Conservation (phyloP, 345 rosid species). For the Tarenaya hassleriana region DNA sequence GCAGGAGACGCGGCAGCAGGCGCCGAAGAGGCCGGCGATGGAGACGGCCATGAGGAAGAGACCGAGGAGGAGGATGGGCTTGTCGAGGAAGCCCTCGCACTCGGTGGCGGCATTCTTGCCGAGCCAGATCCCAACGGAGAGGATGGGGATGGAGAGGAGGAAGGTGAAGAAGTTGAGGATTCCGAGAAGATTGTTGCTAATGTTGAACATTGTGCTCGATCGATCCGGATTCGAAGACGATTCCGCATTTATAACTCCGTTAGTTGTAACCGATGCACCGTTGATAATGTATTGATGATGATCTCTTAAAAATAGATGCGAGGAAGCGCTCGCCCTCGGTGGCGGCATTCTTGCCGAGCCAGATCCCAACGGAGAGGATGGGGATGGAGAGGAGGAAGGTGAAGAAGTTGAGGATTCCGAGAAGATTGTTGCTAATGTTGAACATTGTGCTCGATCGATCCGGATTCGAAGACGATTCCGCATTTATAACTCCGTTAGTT, state of each 20-base stretch:
- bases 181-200: constrained; percentile 79
- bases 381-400: constrained; percentile 80
- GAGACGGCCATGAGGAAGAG: constrained; percentile 78
- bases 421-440: constrained; percentile 60
- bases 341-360: constrained; percentile 62
- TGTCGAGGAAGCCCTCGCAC: constrained; percentile 84
- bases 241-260: too few relatives aligned
- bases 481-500: too few relatives aligned
- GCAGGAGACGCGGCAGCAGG: constrained; percentile 81
- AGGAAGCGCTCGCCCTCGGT: constrained; percentile 79
- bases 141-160: constrained; percentile 77
- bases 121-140: constrained; percentile 82
- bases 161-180: constrained; percentile 72
- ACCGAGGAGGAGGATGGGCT: constrained; percentile 70
- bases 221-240: too few relatives aligned
- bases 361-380: constrained; percentile 73
- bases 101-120: constrained; percentile 60
- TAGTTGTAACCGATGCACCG: too few relatives aligned
- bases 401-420: constrained; percentile 71
- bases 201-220: too few relatives aligned
- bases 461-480: too few relatives aligned
- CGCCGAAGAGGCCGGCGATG: constrained; percentile 79
- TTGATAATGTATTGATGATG: too few relatives aligned
- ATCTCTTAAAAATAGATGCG: too few relatives aligned
- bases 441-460: too few relatives aligned